phyloP scores from a whole-genome alignment of 2,329 filamentous ascomycete species.

The Cryphonectria parasitica region DNA sequence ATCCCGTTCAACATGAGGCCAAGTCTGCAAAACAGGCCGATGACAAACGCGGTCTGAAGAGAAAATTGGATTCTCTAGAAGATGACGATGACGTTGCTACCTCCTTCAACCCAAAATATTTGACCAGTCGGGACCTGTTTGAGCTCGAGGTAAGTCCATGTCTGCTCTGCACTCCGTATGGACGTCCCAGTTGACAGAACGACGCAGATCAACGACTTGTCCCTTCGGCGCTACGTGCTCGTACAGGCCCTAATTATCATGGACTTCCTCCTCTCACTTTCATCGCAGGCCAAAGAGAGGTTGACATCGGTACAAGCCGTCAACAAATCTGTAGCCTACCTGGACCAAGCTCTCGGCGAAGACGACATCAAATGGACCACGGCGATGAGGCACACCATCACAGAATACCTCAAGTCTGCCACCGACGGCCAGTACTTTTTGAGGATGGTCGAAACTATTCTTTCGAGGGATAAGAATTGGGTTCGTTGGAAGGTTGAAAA shows the following conservation, averaged over 20 bases:
- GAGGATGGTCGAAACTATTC: constrained; percentile 94
- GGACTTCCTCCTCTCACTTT: constrained; percentile 92
- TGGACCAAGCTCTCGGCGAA: constrained; percentile 73
- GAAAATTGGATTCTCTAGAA: constrained; percentile 64
- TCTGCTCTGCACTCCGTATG: background rate
- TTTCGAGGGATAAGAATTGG: constrained; percentile 98
- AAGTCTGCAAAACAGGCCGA: constrained; percentile 58
- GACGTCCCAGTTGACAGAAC: constrained; percentile 33
- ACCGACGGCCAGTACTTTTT: constrained; percentile 90
- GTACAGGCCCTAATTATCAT: constrained; percentile 94
- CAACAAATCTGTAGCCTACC: constrained; percentile 88
- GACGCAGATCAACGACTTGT: constrained; percentile 81
- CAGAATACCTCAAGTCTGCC: constrained; percentile 79
- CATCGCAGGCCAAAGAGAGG: constrained; percentile 79
- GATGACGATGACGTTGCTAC: constrained; percentile 67
- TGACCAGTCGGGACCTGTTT: constrained; percentile 96
- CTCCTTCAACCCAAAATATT: constrained; percentile 94
- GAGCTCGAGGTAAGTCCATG: constrained; percentile 74
- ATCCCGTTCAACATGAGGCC: constrained; percentile 53
- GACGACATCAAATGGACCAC: constrained; percentile 90
- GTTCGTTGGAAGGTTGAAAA: constrained; percentile 97
- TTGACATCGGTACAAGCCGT: constrained; percentile 62
- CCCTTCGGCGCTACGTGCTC: constrained; percentile 90
- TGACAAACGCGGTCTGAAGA: constrained; percentile 71
- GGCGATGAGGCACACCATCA: constrained; percentile 77